phyloP scores from a whole-genome alignment of 176 grass and related monocot genomes.

The Carex littledalei region DNA sequence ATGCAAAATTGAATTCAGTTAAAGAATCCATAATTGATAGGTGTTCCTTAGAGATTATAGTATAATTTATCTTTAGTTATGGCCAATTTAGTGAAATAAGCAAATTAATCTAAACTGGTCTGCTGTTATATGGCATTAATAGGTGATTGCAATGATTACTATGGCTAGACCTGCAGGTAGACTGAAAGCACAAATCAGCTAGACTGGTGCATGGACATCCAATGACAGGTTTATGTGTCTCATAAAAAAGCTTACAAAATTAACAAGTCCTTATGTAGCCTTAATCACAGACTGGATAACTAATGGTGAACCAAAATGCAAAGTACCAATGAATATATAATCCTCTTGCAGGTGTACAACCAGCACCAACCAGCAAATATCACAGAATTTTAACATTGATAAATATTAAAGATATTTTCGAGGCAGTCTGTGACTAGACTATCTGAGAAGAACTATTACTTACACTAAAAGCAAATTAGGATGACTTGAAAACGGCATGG shows the following conservation, averaged over 20 bases:
- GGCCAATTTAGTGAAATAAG: not conserved
- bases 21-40: not conserved
- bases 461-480: slow-evolving; percentile 74
- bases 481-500: slow-evolving; percentile 38
- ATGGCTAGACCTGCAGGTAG: not conserved
- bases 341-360: not conserved
- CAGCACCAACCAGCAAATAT: not conserved
- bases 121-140: not conserved
- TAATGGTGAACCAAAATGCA: not conserved
- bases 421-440: not conserved
- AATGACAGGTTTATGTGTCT: not conserved
- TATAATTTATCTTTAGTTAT: not conserved
- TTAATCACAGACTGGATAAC: not conserved
- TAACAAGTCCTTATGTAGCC: not conserved
- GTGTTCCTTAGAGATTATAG: not conserved
- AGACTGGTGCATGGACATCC: not conserved
- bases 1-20: not conserved
- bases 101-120: not conserved
- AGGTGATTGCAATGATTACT: not conserved
- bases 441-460: slow-evolving; percentile 17
- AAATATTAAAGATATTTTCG: not conserved
- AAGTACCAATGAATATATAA: not conserved
- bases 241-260: not conserved
- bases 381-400: not conserved
- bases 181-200: not conserved